These are phyloP conservation scores for Alternaria panax DNA, from an alignment of 2,329 filamentous ascomycete genomes.

Conservation along the genomic window DNA sequence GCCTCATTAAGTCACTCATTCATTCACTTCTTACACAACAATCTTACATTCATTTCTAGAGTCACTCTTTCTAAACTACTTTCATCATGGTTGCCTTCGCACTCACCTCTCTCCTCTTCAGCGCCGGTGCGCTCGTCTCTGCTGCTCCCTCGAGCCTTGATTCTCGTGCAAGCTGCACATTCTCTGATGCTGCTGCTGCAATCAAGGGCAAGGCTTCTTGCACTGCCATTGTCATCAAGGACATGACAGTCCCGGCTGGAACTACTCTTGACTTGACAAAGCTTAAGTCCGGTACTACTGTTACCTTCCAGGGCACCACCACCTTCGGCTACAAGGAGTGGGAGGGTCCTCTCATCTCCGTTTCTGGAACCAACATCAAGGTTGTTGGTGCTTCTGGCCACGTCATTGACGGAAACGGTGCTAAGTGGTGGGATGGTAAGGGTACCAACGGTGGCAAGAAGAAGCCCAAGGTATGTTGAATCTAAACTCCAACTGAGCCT, in stretches of 20 bases:
- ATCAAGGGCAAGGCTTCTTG: constrained; percentile 61
- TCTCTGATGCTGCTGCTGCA: constrained; percentile 60
- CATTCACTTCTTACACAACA: constrained; percentile 6
- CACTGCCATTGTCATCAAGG: constrained; percentile 61
- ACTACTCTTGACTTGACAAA: constrained; percentile 65
- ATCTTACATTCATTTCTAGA: constrained; percentile 17
- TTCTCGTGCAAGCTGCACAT: constrained; percentile 59
- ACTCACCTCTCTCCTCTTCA: constrained; percentile 28
- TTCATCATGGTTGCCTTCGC: constrained; percentile 33
- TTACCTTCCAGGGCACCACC: constrained; percentile 71
- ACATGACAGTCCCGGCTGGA: constrained; percentile 65
- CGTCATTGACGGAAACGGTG: constrained; percentile 64
- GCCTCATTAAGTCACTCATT: constrained; percentile 5
- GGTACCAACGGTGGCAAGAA: constrained; percentile 57
- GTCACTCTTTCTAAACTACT: constrained; percentile 13
- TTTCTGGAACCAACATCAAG: constrained; percentile 66
- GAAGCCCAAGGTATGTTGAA: constrained; percentile 42
- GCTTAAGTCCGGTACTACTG: constrained; percentile 59
- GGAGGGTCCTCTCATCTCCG: constrained; percentile 68
- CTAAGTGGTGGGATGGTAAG: constrained; percentile 60
- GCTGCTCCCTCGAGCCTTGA: constrained; percentile 42
- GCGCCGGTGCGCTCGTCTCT: constrained; percentile 42
- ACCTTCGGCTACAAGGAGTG: constrained; percentile 72
- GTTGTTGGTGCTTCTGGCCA: constrained; percentile 66
- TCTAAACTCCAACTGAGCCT: not conserved